Percentiles rank a stretch among this genome's conserved stretches.
phyloP scores from a whole-genome alignment of 257 asterid genomes.

The Gentiana dahurica region DNA sequence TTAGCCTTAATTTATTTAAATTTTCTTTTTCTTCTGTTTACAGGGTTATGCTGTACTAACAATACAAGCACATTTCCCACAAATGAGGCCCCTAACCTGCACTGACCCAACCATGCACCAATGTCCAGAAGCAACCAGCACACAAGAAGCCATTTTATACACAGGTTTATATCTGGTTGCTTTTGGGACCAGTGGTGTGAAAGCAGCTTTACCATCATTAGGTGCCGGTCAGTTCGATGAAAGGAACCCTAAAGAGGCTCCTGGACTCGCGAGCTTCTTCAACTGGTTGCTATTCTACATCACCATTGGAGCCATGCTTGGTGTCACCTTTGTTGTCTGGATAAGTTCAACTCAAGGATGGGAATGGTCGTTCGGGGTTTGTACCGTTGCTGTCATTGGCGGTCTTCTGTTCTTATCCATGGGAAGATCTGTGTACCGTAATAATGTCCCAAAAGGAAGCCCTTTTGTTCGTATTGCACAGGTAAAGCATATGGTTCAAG shows the following conservation, averaged over 20 bases:
- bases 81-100: constrained; percentile 64
- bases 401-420: constrained; percentile 35
- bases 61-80: constrained; percentile 55
- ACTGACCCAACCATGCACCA: constrained; percentile 22
- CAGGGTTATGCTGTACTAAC: constrained; percentile 66
- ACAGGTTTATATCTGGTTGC: constrained; percentile 57
- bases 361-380: constrained; percentile 71
- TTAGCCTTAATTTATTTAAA: background rate
- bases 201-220: constrained; percentile 60
- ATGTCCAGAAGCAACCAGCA: constrained; percentile 33
- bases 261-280: constrained; percentile 58
- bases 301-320: constrained; percentile 42
- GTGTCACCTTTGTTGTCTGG: constrained; percentile 70
- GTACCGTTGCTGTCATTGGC: constrained; percentile 33
- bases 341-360: constrained; percentile 55
- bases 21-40: background rate
- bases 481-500: constrained; percentile 15
- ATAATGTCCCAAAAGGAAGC: constrained; percentile 51
- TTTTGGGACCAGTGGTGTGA: constrained; percentile 47
- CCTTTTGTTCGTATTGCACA: constrained; percentile 43
- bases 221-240: constrained; percentile 79
- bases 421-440: constrained; percentile 43
- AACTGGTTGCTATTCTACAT: constrained; percentile 55
- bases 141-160: constrained; percentile 38
- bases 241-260: constrained; percentile 40